Evolutionary conservation across 169 alveolate species (phyloP).

Genomic region (Cryptosporidium meleagridis): DNA sequence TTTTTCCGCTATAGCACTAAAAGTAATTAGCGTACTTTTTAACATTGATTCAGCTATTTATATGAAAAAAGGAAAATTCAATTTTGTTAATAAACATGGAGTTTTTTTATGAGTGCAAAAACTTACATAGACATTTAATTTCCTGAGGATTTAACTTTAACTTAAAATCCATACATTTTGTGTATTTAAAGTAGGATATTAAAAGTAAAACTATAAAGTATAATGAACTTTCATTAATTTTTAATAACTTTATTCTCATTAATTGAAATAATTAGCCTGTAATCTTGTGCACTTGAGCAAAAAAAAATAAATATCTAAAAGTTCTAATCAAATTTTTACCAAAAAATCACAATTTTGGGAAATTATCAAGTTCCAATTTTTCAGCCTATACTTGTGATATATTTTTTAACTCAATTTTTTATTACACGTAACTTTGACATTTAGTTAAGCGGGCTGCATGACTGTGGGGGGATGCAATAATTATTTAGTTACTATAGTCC

Average conservation of each 20-base stretch:
- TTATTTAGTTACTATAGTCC: neutral
- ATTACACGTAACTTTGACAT: constrained; percentile 19
- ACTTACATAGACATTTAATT: constrained; percentile 21
- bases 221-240: neutral
- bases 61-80: neutral
- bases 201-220: neutral
- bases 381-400: neutral
- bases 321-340: neutral
- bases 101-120: neutral
- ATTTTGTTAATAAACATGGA: neutral
- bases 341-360: neutral
- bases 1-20: constrained; percentile 3
- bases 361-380: neutral
- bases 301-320: neutral
- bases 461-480: constrained; percentile 14
- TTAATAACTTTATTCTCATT: neutral
- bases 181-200: neutral
- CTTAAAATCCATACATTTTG: constrained; percentile 33
- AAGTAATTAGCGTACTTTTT: constrained; percentile 26
- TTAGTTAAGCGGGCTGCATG: constrained; percentile 35
- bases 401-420: neutral
- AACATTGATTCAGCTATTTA: constrained; percentile 57
- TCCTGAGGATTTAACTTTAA: constrained; percentile 19
- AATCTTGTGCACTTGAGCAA: neutral
- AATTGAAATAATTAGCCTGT: neutral